Evolutionary conservation across 2,329 filamentous ascomycete genomes (phyloP).

Genomic region (Penicillium sp.): DNA sequence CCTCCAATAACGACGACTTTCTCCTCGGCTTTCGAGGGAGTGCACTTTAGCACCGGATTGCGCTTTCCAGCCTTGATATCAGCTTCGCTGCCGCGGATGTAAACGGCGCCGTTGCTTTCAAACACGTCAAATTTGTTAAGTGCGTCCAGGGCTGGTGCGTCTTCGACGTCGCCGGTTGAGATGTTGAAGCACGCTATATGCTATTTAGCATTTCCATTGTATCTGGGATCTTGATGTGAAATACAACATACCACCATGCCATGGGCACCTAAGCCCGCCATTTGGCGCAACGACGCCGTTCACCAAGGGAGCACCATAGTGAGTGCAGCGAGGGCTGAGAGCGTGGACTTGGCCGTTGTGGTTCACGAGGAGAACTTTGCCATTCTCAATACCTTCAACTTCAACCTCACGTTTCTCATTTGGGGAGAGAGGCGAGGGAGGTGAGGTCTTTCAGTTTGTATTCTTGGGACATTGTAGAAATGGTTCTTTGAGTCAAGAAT

Average conservation of each 20-base stretch:
- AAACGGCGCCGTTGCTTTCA: slow-evolving; percentile 77
- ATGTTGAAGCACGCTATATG: slow-evolving; percentile 81
- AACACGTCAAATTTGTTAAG: slow-evolving; percentile 74
- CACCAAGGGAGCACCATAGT: slow-evolving; percentile 85
- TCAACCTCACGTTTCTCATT: slow-evolving; percentile 85
- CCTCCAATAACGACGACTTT: slow-evolving; percentile 78
- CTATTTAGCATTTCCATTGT: slow-evolving; percentile 6
- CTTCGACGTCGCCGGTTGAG: slow-evolving; percentile 85
- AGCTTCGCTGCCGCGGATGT: slow-evolving; percentile 73
- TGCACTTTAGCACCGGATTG: slow-evolving; percentile 68
- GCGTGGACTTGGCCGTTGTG: slow-evolving; percentile 71
- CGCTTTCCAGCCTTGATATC: slow-evolving; percentile 71
- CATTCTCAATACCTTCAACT: slow-evolving; percentile 79
- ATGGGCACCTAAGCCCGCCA: slow-evolving; percentile 84
- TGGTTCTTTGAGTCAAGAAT: not conserved
- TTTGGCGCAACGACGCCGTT: slow-evolving; percentile 78
- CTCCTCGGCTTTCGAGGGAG: slow-evolving; percentile 44
- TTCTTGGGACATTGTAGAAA: slow-evolving; percentile 34
- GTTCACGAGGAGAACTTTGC: slow-evolving; percentile 82
- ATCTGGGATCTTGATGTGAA: no score
- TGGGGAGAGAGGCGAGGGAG: slow-evolving; percentile 64
- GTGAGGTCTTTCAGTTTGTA: slow-evolving; percentile 66
- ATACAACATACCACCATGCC: slow-evolving; percentile 73
- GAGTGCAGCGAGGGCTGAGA: slow-evolving; percentile 74
- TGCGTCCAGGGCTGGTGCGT: slow-evolving; percentile 85